phyloP scores from a whole-genome alignment of 2,329 filamentous ascomycete species.

The Verticillium dahliae region DNA sequence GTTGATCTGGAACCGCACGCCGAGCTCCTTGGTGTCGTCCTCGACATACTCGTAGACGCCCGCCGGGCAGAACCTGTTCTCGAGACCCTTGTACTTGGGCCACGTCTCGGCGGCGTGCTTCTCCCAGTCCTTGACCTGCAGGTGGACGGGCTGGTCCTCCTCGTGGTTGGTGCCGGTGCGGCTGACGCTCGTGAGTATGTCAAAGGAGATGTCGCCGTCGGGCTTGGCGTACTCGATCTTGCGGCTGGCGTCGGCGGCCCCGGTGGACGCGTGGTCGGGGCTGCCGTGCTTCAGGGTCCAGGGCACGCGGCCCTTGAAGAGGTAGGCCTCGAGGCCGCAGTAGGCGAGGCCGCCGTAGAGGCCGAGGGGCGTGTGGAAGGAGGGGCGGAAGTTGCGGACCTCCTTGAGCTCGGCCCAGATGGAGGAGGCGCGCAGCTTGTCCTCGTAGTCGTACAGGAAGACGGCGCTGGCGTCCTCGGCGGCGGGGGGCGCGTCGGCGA shows the following conservation, averaged over 20 bases:
- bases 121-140: constrained; percentile 95
- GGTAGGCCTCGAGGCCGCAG: constrained; percentile 83
- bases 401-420: constrained; percentile 95
- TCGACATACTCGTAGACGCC: constrained; percentile 98
- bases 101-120: constrained; percentile 77
- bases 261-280: constrained; percentile 72
- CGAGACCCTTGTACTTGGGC: constrained; percentile 83
- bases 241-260: constrained; percentile 67
- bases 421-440: constrained; percentile 72
- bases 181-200: constrained; percentile 91
- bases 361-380: constrained; percentile 82
- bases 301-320: constrained; percentile 77
- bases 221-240: constrained; percentile 98
- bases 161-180: constrained; percentile 97
- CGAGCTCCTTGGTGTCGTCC: constrained; percentile 76
- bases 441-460: constrained; percentile 93
- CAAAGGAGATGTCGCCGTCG: constrained; percentile 89
- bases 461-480: constrained; percentile 55
- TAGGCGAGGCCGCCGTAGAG: constrained; percentile 87
- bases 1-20: constrained; percentile 96
- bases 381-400: constrained; percentile 95
- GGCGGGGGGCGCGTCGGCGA: constrained; percentile 28
- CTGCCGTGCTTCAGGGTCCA: constrained; percentile 88
- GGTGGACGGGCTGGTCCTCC: constrained; percentile 93
- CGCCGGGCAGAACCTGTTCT: constrained; percentile 95